phyloP scores from a whole-genome alignment of 495 filamentous ascomycete species.

The Aspergillus indologenus region DNA sequence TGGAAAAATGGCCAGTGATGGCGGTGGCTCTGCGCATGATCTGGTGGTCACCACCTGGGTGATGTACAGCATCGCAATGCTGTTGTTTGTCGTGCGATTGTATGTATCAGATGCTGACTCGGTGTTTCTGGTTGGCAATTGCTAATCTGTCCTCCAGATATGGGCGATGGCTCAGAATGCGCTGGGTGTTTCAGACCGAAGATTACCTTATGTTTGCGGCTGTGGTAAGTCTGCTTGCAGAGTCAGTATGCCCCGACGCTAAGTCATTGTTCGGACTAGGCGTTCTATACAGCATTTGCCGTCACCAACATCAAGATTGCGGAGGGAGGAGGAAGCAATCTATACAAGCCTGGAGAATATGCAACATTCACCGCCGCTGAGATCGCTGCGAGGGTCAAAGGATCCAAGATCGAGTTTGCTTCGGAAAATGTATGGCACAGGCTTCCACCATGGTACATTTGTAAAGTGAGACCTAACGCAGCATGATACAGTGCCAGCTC shows the following conservation, averaged over 20 bases:
- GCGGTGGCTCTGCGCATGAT: conserved; percentile 1
- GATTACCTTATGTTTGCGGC: conserved; percentile 4
- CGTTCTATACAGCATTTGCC: conserved; percentile 1
- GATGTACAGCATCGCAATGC: conserved; percentile 3
- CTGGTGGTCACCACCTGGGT: conserved; percentile 4
- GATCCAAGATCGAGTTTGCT: conserved; percentile 5
- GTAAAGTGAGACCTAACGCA: not conserved
- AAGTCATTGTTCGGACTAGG: not conserved
- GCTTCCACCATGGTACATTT: not conserved
- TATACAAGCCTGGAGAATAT: not conserved
- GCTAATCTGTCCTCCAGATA: not conserved
- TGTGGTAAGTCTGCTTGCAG: not conserved
- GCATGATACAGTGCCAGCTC: not conserved
- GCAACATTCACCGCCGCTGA: not conserved
- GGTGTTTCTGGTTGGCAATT: not conserved
- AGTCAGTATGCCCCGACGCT: too few species aligned
- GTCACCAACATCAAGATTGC: conserved; percentile 1
- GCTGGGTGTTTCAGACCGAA: not conserved
- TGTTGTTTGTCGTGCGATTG: not conserved
- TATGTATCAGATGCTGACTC: not conserved
- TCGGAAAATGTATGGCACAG: not conserved
- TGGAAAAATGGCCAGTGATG: conserved; percentile 1
- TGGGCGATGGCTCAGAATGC: not conserved
- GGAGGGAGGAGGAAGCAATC: conserved; percentile 3
- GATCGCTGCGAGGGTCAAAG: not conserved